These are phyloP conservation scores for Mycena belliarum DNA, from an alignment of 768 basidiomycete genomes.

Conservation along the genomic window DNA sequence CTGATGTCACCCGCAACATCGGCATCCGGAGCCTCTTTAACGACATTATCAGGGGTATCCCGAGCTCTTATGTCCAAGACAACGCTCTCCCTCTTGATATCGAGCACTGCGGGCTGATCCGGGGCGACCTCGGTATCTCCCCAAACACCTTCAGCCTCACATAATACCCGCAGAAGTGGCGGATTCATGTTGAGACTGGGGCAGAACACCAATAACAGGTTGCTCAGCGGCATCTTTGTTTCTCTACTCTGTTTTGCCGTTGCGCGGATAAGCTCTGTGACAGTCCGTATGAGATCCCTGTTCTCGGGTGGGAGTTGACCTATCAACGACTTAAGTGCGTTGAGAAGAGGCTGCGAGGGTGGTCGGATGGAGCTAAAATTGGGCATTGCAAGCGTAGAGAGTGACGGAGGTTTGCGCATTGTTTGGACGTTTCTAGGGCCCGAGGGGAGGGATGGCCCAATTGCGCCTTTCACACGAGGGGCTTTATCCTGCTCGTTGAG, in stretches of 20 bases:
- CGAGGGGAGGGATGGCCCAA: constrained; percentile 33
- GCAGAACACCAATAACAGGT: constrained; percentile 84
- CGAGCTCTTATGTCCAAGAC: constrained; percentile 34
- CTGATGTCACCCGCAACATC: not conserved
- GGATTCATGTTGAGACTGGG: constrained; percentile 84
- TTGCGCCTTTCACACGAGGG: constrained; percentile 29
- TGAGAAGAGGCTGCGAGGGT: constrained; percentile 58
- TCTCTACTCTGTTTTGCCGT: constrained; percentile 67
- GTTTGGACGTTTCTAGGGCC: constrained; percentile 39
- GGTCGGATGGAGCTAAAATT: constrained; percentile 60
- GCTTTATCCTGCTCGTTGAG: constrained; percentile 33
- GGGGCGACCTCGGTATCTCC: constrained; percentile 30
- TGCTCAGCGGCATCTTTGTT: constrained; percentile 93
- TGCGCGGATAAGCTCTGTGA: constrained; percentile 75
- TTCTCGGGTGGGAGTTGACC: constrained; percentile 76
- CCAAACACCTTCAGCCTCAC: constrained; percentile 75
- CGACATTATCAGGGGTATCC: constrained; percentile 5
- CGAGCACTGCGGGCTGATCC: constrained; percentile 21
- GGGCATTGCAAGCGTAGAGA: constrained; percentile 78
- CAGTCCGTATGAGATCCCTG: constrained; percentile 79
- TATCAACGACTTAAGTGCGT: constrained; percentile 63
- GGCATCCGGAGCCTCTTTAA: not conserved
- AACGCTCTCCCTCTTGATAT: constrained; percentile 20
- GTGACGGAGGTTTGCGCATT: constrained; percentile 76
- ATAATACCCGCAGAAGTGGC: constrained; percentile 67